Percentiles rank a stretch among this genome's conserved stretches.
Conservation (phyloP, 2,329 filamentous ascomycete species). For the Zalaria sp. region DNA sequence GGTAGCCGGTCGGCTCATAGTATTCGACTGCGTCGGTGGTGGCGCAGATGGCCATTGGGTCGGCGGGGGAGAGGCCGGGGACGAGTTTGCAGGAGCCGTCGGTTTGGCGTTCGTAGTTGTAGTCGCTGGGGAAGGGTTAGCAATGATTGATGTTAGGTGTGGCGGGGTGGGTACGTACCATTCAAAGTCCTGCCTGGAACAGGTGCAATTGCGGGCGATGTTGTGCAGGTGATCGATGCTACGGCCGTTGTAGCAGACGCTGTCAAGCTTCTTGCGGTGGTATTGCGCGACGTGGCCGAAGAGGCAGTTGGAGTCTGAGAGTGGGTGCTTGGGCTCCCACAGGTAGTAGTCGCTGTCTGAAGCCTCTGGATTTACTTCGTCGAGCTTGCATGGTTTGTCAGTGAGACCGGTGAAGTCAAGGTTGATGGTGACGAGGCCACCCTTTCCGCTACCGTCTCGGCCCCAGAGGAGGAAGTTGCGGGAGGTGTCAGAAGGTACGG, state of each 20-base stretch:
- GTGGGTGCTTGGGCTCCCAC: conserved; percentile 78
- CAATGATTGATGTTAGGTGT: neutral
- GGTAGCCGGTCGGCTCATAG: conserved; percentile 76
- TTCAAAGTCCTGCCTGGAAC: conserved; percentile 77
- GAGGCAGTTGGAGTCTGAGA: conserved; percentile 64
- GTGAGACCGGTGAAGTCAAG: conserved; percentile 78
- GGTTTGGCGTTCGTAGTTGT: conserved; percentile 72
- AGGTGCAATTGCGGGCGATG: conserved; percentile 63
- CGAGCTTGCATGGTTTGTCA: conserved; percentile 52
- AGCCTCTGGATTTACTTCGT: conserved; percentile 45
- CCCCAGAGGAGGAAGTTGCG: conserved; percentile 90
- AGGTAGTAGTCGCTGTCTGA: conserved; percentile 60
- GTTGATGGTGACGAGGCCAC: conserved; percentile 58
- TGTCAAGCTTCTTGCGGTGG: conserved; percentile 71
- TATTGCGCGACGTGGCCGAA: conserved; percentile 88
- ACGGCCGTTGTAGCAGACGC: conserved; percentile 69
- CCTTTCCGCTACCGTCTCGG: conserved; percentile 43
- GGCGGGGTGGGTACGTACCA: conserved; percentile 45
- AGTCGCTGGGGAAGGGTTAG: conserved; percentile 47
- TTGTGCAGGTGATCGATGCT: conserved; percentile 54
- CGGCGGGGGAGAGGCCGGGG: conserved; percentile 50
- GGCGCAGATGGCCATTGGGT: conserved; percentile 45
- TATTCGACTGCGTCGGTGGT: conserved; percentile 63
- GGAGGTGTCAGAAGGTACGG: conserved; percentile 75
- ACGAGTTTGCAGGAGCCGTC: conserved; percentile 71